Evolutionary conservation across 257 asterid genomes (phyloP).

Genomic region (Scutellaria minor): DNA sequence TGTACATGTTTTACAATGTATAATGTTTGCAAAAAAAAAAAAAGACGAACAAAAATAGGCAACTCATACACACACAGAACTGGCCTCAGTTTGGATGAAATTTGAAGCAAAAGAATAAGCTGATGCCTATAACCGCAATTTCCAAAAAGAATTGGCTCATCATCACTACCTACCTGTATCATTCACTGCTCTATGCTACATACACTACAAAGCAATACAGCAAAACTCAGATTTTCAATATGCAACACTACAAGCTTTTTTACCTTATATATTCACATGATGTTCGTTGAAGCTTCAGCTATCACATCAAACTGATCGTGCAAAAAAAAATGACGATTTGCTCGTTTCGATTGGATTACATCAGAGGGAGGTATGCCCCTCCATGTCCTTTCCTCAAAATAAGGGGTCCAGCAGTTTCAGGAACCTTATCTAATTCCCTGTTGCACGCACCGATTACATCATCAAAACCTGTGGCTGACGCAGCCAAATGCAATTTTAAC

Average conservation of each 20-base stretch:
- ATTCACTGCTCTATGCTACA: conserved; percentile 36
- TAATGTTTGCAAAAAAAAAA: conserved; percentile 20
- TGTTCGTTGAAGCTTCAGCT: not conserved
- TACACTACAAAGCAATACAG: conserved; percentile 19
- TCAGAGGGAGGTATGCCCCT: conserved; percentile 94
- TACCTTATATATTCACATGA: conserved; percentile 32
- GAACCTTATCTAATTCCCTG: conserved; percentile 85
- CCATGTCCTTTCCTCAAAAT: conserved; percentile 98
- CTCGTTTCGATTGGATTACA: conserved; percentile 46
- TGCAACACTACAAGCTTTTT: conserved; percentile 15
- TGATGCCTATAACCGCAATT: conserved; percentile 46
- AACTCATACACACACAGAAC: conserved; percentile 37
- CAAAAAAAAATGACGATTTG: conserved; percentile 12
- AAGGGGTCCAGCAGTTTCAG: conserved; percentile 96
- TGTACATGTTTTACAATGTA: conserved; percentile 47
- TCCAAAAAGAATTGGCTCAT: conserved; percentile 43
- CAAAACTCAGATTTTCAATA: conserved; percentile 36
- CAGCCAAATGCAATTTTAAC: conserved; percentile 73
- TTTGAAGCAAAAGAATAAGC: conserved; percentile 46
- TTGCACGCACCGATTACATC: conserved; percentile 71
- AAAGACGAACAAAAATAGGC: conserved; percentile 16
- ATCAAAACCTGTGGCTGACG: conserved; percentile 74
- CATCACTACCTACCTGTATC: conserved; percentile 40
- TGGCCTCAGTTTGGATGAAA: conserved; percentile 37
- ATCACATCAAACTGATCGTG: not conserved